These are phyloP conservation scores for Rosa persica DNA, from an alignment of 306 rosid species.

Conservation along the genomic window DNA sequence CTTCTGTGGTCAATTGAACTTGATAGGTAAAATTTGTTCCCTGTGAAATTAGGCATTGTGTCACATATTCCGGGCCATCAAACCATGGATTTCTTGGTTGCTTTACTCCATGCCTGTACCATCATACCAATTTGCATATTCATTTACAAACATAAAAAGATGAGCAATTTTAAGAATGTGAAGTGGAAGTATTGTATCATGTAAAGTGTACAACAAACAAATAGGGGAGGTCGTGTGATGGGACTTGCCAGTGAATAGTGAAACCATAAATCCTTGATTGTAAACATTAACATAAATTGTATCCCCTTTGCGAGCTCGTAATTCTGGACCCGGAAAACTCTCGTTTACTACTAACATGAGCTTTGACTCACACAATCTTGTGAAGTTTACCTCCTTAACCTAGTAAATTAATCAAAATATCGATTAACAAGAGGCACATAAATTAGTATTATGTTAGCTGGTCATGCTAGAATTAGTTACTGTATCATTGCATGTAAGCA, in stretches of 20 bases:
- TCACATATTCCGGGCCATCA: slow-evolving; percentile 1
- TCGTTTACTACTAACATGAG: slow-evolving; percentile 2
- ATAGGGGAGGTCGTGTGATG: not conserved
- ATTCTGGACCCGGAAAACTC: not conserved
- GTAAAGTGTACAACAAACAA: not conserved
- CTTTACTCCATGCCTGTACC: slow-evolving; percentile 2
- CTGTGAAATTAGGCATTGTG: not conserved
- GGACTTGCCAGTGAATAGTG: slow-evolving; percentile 3
- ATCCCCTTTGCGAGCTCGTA: slow-evolving; percentile 7
- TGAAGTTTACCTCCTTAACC: not conserved
- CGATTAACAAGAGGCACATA: not conserved
- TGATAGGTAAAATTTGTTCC: slow-evolving; percentile 7
- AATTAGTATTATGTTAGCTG: not conserved
- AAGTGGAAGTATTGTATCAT: not conserved
- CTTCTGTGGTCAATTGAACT: not conserved
- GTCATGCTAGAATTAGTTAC: not conserved
- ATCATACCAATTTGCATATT: not conserved
- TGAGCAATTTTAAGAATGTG: not conserved
- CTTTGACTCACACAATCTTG: not conserved
- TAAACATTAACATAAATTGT: not conserved
- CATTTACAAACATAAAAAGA: not conserved
- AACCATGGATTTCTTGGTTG: slow-evolving; percentile 6
- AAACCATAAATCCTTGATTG: slow-evolving; percentile 4
- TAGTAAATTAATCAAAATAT: not conserved
- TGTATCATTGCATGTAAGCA: not conserved